Conservation (phyloP, 805 yeast genomes). For the Starmerella apicola region DNA sequence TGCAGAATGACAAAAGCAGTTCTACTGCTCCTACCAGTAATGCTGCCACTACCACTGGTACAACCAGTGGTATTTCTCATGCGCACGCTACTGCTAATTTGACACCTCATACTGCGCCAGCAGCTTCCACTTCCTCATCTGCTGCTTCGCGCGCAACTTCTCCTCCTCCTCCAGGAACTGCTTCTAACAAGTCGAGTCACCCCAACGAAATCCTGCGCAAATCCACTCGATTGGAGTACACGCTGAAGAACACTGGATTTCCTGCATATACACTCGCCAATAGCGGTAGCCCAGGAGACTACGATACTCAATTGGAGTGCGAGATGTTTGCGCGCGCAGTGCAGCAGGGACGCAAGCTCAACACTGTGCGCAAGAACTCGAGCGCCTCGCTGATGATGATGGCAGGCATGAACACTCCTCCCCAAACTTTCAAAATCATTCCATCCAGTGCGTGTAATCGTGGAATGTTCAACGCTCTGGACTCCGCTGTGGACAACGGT, state of each 20-base stretch:
- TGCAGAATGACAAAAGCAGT: no score
- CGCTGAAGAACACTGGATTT: no score
- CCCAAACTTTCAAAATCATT: constrained; percentile 39
- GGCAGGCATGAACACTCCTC: neutral
- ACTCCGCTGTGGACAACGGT: constrained; percentile 36
- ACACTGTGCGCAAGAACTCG: neutral
- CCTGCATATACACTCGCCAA: neutral
- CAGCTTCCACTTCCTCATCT: neutral
- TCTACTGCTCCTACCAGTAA: no score
- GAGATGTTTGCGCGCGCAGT: constrained; percentile 1
- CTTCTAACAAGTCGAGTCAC: neutral
- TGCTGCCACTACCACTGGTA: no score
- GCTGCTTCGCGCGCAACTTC: neutral
- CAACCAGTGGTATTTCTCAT: no score
- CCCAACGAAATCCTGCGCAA: neutral
- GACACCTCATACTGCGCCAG: no score
- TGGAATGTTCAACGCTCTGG: constrained; percentile 74
- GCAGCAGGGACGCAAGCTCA: no score
- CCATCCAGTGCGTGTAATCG: constrained; percentile 71
- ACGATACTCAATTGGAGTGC: constrained; percentile 11
- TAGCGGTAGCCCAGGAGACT: constrained; percentile 7
- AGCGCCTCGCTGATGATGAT: neutral
- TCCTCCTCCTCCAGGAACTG: neutral
- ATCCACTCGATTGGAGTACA: no score
- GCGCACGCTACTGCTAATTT: no score